Conservation (phyloP, 148 eudicot species). For the Silene latifolia region DNA sequence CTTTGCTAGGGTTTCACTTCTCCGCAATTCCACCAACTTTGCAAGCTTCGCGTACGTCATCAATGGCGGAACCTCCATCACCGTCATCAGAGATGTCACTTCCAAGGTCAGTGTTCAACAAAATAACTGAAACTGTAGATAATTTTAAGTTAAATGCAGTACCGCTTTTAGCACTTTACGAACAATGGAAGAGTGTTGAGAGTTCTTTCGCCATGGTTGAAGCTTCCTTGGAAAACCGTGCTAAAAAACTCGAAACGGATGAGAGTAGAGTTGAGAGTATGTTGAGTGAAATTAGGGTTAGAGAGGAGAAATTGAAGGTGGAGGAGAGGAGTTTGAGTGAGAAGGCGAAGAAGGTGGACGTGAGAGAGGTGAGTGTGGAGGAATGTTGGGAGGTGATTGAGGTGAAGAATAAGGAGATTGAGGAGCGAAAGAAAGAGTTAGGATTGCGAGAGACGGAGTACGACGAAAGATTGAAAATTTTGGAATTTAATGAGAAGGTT, state of each 20-base stretch:
- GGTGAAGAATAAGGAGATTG: constrained; percentile 9
- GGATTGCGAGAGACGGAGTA: not conserved
- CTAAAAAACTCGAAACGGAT: not conserved
- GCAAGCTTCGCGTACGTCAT: not conserved
- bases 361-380: not conserved
- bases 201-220: not conserved
- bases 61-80: constrained; percentile 2
- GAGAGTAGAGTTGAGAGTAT: not conserved
- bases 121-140: not conserved
- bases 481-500: not conserved
- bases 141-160: not conserved
- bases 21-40: not conserved
- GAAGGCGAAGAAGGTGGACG: not conserved
- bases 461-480: not conserved
- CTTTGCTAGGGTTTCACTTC: not conserved
- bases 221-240: not conserved
- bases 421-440: not conserved
- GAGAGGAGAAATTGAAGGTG: not conserved
- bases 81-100: not conserved
- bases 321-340: constrained; percentile 9
- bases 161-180: constrained; percentile 11
- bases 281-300: not conserved
- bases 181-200: constrained; percentile 4
- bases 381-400: not conserved
- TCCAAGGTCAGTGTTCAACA: not conserved